Conservation (phyloP, 2,329 filamentous ascomycete species). For the Aspergillus sp. region DNA sequence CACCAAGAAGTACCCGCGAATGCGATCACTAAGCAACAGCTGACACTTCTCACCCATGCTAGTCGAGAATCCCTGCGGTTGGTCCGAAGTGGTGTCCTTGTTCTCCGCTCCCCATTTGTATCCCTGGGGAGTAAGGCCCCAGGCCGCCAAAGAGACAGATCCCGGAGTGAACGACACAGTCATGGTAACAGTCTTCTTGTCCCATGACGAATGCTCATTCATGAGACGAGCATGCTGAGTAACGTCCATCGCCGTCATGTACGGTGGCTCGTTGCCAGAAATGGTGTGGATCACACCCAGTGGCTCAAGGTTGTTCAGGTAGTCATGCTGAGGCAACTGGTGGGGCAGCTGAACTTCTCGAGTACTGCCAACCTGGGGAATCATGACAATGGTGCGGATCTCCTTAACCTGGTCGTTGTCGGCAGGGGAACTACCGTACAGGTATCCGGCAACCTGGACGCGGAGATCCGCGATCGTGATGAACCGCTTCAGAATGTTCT, state of each 20-base stretch:
- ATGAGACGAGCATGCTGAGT: slow-evolving; percentile 91
- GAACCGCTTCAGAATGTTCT: slow-evolving; percentile 97
- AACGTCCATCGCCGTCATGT: slow-evolving; percentile 94
- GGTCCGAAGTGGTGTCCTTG: slow-evolving; percentile 86
- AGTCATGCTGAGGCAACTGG: slow-evolving; percentile 86
- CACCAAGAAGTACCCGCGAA: slow-evolving; percentile 93
- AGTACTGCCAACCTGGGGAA: slow-evolving; percentile 91
- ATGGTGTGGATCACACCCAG: slow-evolving; percentile 94
- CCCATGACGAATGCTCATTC: slow-evolving; percentile 75
- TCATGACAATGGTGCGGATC: slow-evolving; percentile 92
- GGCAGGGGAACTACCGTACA: slow-evolving; percentile 87
- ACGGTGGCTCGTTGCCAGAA: slow-evolving; percentile 89
- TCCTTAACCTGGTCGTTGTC: slow-evolving; percentile 98
- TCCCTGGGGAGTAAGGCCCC: slow-evolving; percentile 85
- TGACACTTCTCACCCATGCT: slow-evolving; percentile 95
- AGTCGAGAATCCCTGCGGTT: slow-evolving; percentile 89
- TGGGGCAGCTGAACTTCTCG: slow-evolving; percentile 89
- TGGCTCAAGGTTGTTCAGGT: slow-evolving; percentile 80
- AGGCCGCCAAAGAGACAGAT: slow-evolving; percentile 90
- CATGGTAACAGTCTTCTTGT: slow-evolving; percentile 90
- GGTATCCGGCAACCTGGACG: slow-evolving; percentile 92
- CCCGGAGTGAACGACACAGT: slow-evolving; percentile 95
- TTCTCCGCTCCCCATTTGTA: slow-evolving; percentile 98
- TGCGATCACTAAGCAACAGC: slow-evolving; percentile 85
- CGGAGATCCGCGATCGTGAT: slow-evolving; percentile 96